phyloP scores from a whole-genome alignment of 2,329 filamentous ascomycete species.

The Pleurostoma richardsiae region DNA sequence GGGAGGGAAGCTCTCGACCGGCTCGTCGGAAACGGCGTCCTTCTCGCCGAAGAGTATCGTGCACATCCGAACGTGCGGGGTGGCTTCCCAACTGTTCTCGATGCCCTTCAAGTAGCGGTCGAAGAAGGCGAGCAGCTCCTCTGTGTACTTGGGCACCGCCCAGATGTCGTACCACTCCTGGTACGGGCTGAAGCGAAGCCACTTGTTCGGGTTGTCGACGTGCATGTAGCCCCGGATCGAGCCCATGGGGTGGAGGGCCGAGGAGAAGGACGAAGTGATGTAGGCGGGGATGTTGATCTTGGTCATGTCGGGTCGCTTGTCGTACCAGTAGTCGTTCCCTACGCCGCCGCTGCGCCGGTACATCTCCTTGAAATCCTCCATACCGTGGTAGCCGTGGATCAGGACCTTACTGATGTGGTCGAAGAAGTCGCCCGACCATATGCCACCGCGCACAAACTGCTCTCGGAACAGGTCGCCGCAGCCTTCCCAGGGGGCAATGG shows the following conservation, averaged over 20 bases:
- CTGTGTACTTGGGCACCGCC: slow-evolving; percentile 19
- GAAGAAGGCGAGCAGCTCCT: slow-evolving; percentile 34
- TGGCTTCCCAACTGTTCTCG: slow-evolving; percentile 38
- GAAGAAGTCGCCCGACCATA: slow-evolving; percentile 30
- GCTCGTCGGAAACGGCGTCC: slow-evolving; percentile 21
- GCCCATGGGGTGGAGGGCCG: slow-evolving; percentile 27
- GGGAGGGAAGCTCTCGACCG: slow-evolving; percentile 26
- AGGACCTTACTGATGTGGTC: slow-evolving; percentile 29
- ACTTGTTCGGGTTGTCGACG: slow-evolving; percentile 28
- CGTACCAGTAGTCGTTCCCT: slow-evolving; percentile 29
- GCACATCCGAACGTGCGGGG: slow-evolving; percentile 35
- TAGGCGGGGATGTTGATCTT: slow-evolving; percentile 28
- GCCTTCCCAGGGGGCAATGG: slow-evolving; percentile 39
- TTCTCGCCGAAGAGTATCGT: slow-evolving; percentile 28
- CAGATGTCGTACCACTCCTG: slow-evolving; percentile 42
- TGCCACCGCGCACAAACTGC: slow-evolving; percentile 35
- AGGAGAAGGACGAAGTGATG: slow-evolving; percentile 24
- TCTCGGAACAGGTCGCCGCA: slow-evolving; percentile 40
- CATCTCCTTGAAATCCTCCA: slow-evolving; percentile 37
- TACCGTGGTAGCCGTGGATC: slow-evolving; percentile 21
- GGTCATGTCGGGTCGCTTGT: slow-evolving; percentile 27
- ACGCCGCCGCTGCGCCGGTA: slow-evolving; percentile 24
- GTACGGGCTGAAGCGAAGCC: slow-evolving; percentile 28
- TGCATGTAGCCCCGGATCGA: slow-evolving; percentile 28
- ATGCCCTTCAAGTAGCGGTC: slow-evolving; percentile 36